phyloP scores from a whole-genome alignment of 352 stramenopile species.

The Globisporangium uncinulatum region DNA sequence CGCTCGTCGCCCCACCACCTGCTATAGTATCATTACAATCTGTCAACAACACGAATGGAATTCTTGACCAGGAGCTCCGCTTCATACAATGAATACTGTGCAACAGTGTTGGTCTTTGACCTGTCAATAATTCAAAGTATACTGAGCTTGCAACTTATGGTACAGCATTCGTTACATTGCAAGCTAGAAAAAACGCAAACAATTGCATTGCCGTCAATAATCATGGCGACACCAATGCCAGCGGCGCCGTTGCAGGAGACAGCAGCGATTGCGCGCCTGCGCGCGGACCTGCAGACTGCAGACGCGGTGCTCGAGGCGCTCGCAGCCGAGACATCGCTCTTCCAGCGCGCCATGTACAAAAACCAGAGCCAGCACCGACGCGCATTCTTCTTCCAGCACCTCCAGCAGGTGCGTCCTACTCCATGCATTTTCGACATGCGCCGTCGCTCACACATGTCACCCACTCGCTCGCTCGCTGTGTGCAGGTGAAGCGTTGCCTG shows the following conservation, averaged over 20 bases:
- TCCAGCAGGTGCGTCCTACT: constrained; percentile 39
- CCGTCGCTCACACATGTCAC: neutral
- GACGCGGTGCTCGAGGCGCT: constrained; percentile 31
- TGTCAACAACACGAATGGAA: no score
- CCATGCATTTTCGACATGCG: neutral
- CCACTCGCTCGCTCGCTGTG: neutral
- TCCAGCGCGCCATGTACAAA: constrained; percentile 84
- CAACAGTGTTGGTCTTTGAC: no score
- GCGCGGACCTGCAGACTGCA: constrained; percentile 29
- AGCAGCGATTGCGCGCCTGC: constrained; percentile 28
- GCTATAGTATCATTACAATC: no score
- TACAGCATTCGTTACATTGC: no score
- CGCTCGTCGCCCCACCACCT: no score
- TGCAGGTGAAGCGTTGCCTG: constrained; percentile 60
- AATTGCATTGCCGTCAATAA: neutral
- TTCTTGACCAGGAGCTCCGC: no score
- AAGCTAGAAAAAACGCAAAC: no score
- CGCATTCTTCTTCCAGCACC: constrained; percentile 74
- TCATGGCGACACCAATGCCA: neutral
- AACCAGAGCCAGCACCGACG: constrained; percentile 85
- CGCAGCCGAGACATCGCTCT: constrained; percentile 51
- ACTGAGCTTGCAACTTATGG: no score
- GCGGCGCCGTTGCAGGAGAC: constrained; percentile 7
- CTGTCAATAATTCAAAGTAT: no score
- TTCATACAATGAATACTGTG: no score